Evolutionary conservation across 108 stramenopile species (phyloP), one percentile per base, ranked within the genome.

Genomic region (Fragilaria crotonensis): DNA sequence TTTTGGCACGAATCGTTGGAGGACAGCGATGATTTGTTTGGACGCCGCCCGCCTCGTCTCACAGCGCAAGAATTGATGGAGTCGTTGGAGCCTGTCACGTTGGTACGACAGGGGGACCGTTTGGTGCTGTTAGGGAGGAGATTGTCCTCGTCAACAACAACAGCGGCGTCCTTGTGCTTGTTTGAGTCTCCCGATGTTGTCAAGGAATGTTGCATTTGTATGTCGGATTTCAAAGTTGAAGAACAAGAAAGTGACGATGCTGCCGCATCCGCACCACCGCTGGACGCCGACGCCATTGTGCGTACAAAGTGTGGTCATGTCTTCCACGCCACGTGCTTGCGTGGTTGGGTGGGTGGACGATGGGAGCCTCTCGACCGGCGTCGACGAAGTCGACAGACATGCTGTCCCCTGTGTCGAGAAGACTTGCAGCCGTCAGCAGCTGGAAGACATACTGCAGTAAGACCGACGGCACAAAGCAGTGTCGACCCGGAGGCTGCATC

Each of bases 131-230:
- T 22, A 21, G n/a, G n/a, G n/a, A n/a, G n/a, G n/a, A n/a, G n/a
- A n/a, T n/a, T n/a, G n/a, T n/a, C n/a, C n/a, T n/a, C n/a, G n/a
- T n/a, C n/a, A n/a, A n/a, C n/a, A n/a, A n/a, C n/a, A n/a, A 48
- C 28, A 23, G 17, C 23, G 33, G 32, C 25, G 30, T 4, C 1
- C 48, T 44, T 27, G 30, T 22, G 25, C 25, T n/a, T 61, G 29
- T 66, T 58, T 52, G 25, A 51, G n/a, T 20, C 23, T 5, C n/a
- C 19, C n/a, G 14, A 25, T 17, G 30, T 32, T 49, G 64, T 62
- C 47, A 78, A 71, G 41, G 84, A 85, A 56, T 85, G 84, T 52
- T 81, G 80, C 48, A 85, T 85, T 33, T 85, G 84, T 53, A 85
- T 85, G 84, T 56, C 55, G 45, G 78, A 79, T 18, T 81, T 85